A percentile compares a stretch with the other conserved stretches of the same genome.
These are phyloP conservation scores for Pluteus cervinus DNA, from an alignment of 768 basidiomycete species.

Conservation along the genomic window DNA sequence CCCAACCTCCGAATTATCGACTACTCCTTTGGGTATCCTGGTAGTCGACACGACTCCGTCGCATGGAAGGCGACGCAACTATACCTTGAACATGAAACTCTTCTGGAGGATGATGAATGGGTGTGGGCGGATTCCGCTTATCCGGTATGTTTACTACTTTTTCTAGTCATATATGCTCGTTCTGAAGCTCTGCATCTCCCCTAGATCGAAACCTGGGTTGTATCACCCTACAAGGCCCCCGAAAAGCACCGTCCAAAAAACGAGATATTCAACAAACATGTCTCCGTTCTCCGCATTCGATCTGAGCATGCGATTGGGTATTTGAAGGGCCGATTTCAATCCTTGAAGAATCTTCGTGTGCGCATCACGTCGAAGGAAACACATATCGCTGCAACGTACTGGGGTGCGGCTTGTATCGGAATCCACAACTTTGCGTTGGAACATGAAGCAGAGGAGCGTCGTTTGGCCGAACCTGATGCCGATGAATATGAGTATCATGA, in stretches of 20 bases:
- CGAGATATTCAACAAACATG: constrained; percentile 25
- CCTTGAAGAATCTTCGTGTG: constrained; percentile 22
- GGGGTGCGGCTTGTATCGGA: constrained; percentile 24
- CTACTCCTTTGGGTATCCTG: constrained; percentile 20
- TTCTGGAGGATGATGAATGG: constrained; percentile 23
- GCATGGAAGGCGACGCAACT: constrained; percentile 19
- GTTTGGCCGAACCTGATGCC: constrained; percentile 5
- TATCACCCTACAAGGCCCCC: constrained; percentile 23
- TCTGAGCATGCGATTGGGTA: constrained; percentile 35
- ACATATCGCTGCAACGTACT: constrained; percentile 24
- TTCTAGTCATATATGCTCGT: neutral
- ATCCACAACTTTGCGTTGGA: constrained; percentile 23
- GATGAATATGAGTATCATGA: constrained; percentile 10
- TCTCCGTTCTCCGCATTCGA: constrained; percentile 26
- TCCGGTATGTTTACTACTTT: constrained; percentile 17
- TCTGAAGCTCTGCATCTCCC: constrained; percentile 6
- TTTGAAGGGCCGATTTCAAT: constrained; percentile 33
- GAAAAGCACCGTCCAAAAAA: constrained; percentile 17
- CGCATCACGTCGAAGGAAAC: constrained; percentile 14
- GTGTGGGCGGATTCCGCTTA: constrained; percentile 36
- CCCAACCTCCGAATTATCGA: constrained; percentile 32
- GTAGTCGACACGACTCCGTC: constrained; percentile 26
- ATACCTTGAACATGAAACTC: constrained; percentile 9
- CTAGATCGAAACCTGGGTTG: constrained; percentile 16
- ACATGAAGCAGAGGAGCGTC: constrained; percentile 19